These are phyloP conservation scores for Suhomyces kunorum DNA, from an alignment of 1,139 yeast species.

Conservation along the genomic window DNA sequence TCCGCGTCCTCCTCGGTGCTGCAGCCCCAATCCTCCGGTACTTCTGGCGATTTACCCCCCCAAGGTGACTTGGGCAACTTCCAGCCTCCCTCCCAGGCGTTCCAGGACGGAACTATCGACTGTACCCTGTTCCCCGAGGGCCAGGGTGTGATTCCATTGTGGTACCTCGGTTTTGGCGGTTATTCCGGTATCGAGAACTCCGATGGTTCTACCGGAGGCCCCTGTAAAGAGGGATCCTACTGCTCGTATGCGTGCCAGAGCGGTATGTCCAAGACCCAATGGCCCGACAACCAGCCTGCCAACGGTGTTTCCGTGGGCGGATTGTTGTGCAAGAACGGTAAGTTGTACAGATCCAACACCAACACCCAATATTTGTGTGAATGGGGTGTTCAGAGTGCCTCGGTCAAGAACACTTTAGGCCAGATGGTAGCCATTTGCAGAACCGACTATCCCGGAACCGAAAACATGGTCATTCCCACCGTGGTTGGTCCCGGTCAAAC, in stretches of 20 bases:
- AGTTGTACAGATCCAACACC: conserved; percentile 75
- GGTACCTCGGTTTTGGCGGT: conserved; percentile 84
- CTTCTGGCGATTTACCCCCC: conserved; percentile 11
- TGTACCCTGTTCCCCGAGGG: conserved; percentile 87
- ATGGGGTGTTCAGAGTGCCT: conserved; percentile 75
- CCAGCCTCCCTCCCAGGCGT: conserved; percentile 53
- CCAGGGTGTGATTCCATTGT: conserved; percentile 83
- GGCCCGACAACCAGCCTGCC: conserved; percentile 85
- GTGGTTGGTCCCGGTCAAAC: conserved; percentile 66
- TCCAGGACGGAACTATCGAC: conserved; percentile 76
- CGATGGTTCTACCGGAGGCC: conserved; percentile 62
- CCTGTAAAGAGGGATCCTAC: conserved; percentile 83
- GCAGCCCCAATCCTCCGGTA: conserved; percentile 19
- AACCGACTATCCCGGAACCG: conserved; percentile 99
- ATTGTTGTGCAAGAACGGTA: conserved; percentile 74
- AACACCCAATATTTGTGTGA: conserved; percentile 68
- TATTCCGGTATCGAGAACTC: conserved; percentile 79
- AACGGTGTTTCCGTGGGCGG: conserved; percentile 93
- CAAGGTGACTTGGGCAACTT: conserved; percentile 59
- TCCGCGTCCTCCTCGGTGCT: conserved; percentile 14
- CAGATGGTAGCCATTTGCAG: conserved; percentile 84
- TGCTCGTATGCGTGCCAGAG: conserved; percentile 97
- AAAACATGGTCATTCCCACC: conserved; percentile 96
- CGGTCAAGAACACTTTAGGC: conserved; percentile 63
- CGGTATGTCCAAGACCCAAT: conserved; percentile 97